Evolutionary conservation across 345 rosid species (phyloP), one percentile per base, ranked within the genome.

Genomic region (Hibiscus mutabilis): DNA sequence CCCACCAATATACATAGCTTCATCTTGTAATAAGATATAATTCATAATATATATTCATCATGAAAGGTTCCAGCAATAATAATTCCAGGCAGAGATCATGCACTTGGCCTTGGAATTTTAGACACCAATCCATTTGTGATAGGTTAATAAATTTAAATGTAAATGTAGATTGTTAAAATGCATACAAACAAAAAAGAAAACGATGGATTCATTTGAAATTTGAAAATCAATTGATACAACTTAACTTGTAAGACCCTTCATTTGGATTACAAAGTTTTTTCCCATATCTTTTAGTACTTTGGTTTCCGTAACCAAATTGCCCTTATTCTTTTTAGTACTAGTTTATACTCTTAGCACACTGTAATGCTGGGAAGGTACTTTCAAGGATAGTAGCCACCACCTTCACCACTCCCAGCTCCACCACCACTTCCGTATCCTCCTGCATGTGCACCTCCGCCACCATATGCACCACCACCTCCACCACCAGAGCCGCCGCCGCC

Each of bases 301-400:
- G 18, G 47, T 75, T 61, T 51, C 37, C 16, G 29, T 52, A 37
- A 62, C 46, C 78, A 53, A 37, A 52, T 18, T 52, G 18, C 31
- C 13, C 55, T 77, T 77, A 77, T 77, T 77, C 19, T 44, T 62
- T 27, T 55, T 77, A 77, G 15, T 68, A 68, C n/a, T 15, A 2
- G 14, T 49, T 22, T 52, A 25, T 42, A 11, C 3, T 9, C 6
- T 4, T 37, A 35, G 24, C 18, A 13, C 1, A 13, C 1, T 16
- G 60, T 19, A 46, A 24, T 2, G 29, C 1, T 51, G 35, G 25
- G 1, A 29, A 29, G 19, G 16, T 21, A 4, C 4, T 47, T 66
- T 73, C 61, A 70, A 55, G 78, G 83, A 1, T 57, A 62, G 18
- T 62, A 62, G 8, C 66, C 69, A 44, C 69, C 64, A 6, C 10